Evolutionary conservation across 2,329 filamentous ascomycete species (phyloP).

Genomic region (Hypomyces rosellus): DNA sequence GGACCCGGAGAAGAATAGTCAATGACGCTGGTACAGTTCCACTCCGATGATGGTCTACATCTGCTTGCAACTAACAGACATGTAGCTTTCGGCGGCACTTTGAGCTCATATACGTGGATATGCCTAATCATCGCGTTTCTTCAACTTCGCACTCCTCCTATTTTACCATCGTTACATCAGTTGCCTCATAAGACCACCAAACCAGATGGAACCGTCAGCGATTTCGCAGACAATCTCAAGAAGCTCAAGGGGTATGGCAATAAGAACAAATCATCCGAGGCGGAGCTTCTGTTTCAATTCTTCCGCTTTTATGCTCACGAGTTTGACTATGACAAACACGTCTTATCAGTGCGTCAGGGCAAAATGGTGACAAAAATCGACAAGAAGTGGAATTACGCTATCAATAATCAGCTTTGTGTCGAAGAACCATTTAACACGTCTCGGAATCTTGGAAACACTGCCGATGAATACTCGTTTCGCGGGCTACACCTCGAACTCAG

Average conservation of each 20-base stretch:
- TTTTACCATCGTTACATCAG: slow-evolving; percentile 81
- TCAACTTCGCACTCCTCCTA: slow-evolving; percentile 75
- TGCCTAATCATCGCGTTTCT: slow-evolving; percentile 97
- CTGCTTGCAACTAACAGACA: slow-evolving; percentile 15
- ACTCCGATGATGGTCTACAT: not conserved
- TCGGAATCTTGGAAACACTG: slow-evolving; percentile 91
- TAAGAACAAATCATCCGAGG: slow-evolving; percentile 74
- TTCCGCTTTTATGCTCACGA: slow-evolving; percentile 94
- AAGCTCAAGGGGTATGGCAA: slow-evolving; percentile 67
- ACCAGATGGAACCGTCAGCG: slow-evolving; percentile 60
- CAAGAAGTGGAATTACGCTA: slow-evolving; percentile 77
- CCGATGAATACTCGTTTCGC: slow-evolving; percentile 88
- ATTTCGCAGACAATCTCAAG: slow-evolving; percentile 82
- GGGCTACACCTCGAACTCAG: slow-evolving; percentile 87
- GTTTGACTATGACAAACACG: slow-evolving; percentile 78
- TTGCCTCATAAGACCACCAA: slow-evolving; percentile 42
- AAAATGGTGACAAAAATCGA: slow-evolving; percentile 71
- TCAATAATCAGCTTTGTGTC: slow-evolving; percentile 83
- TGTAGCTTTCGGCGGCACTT: slow-evolving; percentile 79
- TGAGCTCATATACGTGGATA: slow-evolving; percentile 99
- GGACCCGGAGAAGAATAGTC: slow-evolving; percentile 85
- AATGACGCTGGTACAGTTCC: slow-evolving; percentile 81
- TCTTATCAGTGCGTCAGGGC: slow-evolving; percentile 79
- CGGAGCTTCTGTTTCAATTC: slow-evolving; percentile 87
- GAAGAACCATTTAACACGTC: slow-evolving; percentile 92